Evolutionary conservation across 2,329 filamentous ascomycete genomes (phyloP).

Genomic region (Cladophialophora carrionii): DNA sequence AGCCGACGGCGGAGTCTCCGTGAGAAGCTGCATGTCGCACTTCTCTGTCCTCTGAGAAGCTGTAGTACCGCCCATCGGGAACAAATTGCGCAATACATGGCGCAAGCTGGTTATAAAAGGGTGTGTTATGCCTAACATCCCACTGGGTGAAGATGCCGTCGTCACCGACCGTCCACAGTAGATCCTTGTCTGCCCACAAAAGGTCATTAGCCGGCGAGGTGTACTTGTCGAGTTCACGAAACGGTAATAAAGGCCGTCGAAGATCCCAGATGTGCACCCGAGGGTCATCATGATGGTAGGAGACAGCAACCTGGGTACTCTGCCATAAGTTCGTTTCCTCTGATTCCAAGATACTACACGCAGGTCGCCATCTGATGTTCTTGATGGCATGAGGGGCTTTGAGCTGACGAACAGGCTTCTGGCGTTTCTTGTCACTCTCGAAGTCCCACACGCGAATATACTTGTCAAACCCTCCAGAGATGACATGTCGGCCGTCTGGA

Average conservation of each 20-base stretch:
- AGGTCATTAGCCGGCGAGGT: conserved; percentile 61
- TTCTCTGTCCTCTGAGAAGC: conserved; percentile 58
- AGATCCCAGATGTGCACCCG: conserved; percentile 68
- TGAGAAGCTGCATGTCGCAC: conserved; percentile 49
- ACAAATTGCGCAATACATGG: conserved; percentile 62
- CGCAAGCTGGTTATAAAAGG: conserved; percentile 61
- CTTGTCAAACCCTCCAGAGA: conserved; percentile 65
- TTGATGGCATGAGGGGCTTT: conserved; percentile 64
- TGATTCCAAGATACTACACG: conserved; percentile 59
- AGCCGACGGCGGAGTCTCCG: conserved; percentile 46
- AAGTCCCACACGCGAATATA: conserved; percentile 69
- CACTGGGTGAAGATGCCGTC: conserved; percentile 66
- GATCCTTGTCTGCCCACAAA: conserved; percentile 66
- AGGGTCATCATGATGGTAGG: conserved; percentile 64
- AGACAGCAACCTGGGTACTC: conserved; percentile 65
- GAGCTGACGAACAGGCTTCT: conserved; percentile 62
- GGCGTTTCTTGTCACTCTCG: conserved; percentile 59
- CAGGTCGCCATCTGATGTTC: conserved; percentile 65
- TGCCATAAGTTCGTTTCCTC: conserved; percentile 59
- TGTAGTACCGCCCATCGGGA: conserved; percentile 60
- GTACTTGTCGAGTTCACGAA: conserved; percentile 62
- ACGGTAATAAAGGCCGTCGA: conserved; percentile 63
- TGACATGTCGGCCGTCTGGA: conserved; percentile 66
- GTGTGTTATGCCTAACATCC: conserved; percentile 63
- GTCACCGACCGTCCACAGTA: conserved; percentile 66